Conservation (phyloP, 345 rosid species). For the Noccaea caerulescens region DNA sequence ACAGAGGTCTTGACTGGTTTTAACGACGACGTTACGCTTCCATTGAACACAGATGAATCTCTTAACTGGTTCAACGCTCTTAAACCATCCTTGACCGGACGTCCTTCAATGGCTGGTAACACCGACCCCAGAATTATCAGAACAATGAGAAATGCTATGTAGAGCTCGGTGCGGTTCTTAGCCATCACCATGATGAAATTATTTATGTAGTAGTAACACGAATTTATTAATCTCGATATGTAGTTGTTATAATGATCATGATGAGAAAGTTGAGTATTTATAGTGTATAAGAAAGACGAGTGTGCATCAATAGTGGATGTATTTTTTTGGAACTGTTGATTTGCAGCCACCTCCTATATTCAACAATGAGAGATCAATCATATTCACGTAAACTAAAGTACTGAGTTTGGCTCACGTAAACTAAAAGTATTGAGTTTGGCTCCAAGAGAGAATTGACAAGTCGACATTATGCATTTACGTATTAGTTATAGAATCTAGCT, state of each 20-base stretch:
- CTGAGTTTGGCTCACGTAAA: conserved; percentile 23
- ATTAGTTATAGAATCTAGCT: not conserved
- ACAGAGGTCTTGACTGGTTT: conserved; percentile 21
- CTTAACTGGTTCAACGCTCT: conserved; percentile 11
- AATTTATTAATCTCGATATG: conserved; percentile 9
- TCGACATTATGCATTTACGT: conserved; percentile 15
- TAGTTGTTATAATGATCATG: conserved; percentile 22
- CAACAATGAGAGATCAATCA: conserved; percentile 37
- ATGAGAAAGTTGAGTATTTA: conserved; percentile 36
- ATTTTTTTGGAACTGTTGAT: conserved; percentile 31
- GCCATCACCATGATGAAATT: conserved; percentile 34
- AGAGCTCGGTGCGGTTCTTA: conserved; percentile 23
- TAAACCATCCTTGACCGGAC: conserved; percentile 30
- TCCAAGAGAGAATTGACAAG: not conserved
- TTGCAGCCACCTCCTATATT: conserved; percentile 35
- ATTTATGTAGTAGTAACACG: conserved; percentile 12
- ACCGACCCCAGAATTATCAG: conserved; percentile 23
- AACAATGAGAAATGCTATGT: conserved; percentile 21
- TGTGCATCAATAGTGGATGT: not conserved
- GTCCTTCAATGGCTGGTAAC: conserved; percentile 40
- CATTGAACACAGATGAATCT: conserved; percentile 25
- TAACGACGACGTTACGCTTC: conserved; percentile 32
- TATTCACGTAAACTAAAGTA: conserved; percentile 32
- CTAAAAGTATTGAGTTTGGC: conserved; percentile 5
- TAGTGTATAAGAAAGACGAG: conserved; percentile 34